These are phyloP conservation scores for Mycena floridula DNA, from an alignment of 768 basidiomycete species.

Conservation along the genomic window DNA sequence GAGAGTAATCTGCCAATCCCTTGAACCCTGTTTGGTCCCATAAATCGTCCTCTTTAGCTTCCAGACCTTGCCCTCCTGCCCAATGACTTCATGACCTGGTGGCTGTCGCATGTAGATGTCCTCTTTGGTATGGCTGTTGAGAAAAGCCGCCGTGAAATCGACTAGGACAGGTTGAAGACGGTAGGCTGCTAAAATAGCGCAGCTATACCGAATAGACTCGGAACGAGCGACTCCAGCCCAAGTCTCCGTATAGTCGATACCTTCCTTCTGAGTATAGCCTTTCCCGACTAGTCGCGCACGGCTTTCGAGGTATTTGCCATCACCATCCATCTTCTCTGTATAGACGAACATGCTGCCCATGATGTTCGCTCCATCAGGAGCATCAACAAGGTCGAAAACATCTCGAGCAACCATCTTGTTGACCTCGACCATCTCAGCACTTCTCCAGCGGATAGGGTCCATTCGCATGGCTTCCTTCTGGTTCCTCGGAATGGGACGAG, in stretches of 20 bases:
- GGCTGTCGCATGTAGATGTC: conserved; percentile 28
- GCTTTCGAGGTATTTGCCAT: neutral
- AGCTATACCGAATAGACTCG: neutral
- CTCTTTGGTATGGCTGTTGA: conserved; percentile 5
- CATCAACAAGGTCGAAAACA: neutral
- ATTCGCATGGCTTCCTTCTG: neutral
- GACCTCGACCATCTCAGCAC: neutral
- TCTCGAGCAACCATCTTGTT: neutral
- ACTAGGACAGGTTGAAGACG: neutral
- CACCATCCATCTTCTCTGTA: neutral
- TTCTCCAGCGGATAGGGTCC: neutral
- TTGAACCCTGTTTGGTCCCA: neutral
- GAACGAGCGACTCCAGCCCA: neutral
- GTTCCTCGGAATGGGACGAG: neutral
- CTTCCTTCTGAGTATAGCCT: neutral
- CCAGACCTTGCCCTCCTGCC: neutral
- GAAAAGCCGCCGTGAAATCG: neutral
- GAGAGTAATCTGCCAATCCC: conserved; percentile 3
- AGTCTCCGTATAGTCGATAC: neutral
- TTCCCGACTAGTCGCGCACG: neutral
- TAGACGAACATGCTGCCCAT: neutral
- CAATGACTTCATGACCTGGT: conserved; percentile 9
- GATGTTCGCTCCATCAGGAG: neutral
- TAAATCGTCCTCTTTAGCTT: neutral
- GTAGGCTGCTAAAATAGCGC: neutral